Evolutionary conservation across 768 basidiomycete genomes (phyloP).

Genomic region (Mycena crocata): DNA sequence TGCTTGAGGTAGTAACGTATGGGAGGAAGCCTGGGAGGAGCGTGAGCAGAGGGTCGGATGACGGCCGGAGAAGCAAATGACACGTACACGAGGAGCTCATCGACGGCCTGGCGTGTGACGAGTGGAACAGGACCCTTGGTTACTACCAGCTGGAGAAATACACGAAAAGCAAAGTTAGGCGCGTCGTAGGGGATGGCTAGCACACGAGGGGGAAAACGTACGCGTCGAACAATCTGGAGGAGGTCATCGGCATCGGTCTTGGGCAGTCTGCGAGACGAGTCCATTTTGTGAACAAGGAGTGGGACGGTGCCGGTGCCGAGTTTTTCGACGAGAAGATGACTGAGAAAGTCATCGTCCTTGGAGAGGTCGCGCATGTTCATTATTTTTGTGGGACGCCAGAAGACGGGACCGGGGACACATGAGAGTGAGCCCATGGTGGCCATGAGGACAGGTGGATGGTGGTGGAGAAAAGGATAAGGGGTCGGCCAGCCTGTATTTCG

Average conservation of each 20-base stretch:
- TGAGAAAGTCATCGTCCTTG: constrained; percentile 91
- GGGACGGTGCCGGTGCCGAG: constrained; percentile 84
- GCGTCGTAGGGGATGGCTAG: constrained; percentile 41
- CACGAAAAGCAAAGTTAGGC: constrained; percentile 35
- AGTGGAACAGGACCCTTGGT: constrained; percentile 66
- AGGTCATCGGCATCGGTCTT: constrained; percentile 79
- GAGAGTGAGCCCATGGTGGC: constrained; percentile 33
- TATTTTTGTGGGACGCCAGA: constrained; percentile 87
- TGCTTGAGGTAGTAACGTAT: constrained; percentile 82
- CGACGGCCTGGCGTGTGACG: constrained; percentile 77
- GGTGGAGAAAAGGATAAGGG: constrained; percentile 26
- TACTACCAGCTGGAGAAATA: constrained; percentile 63
- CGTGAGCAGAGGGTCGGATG: constrained; percentile 37
- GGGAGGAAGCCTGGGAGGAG: constrained; percentile 67
- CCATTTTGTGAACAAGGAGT: constrained; percentile 93
- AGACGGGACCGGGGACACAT: constrained; percentile 43
- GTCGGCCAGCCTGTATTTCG: constrained; percentile 3
- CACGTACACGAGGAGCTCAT: constrained; percentile 81
- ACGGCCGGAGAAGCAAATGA: constrained; percentile 36
- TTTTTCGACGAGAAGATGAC: constrained; percentile 90
- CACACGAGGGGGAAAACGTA: constrained; percentile 51
- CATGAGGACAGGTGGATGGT: constrained; percentile 32
- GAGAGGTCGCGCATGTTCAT: constrained; percentile 94
- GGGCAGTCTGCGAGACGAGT: constrained; percentile 78
- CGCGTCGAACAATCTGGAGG: constrained; percentile 81